A percentile compares a stretch with the other conserved stretches of the same genome.
Conservation (phyloP, 371 early-diverging fungal genomes). For the Rhizopus sp. region DNA sequence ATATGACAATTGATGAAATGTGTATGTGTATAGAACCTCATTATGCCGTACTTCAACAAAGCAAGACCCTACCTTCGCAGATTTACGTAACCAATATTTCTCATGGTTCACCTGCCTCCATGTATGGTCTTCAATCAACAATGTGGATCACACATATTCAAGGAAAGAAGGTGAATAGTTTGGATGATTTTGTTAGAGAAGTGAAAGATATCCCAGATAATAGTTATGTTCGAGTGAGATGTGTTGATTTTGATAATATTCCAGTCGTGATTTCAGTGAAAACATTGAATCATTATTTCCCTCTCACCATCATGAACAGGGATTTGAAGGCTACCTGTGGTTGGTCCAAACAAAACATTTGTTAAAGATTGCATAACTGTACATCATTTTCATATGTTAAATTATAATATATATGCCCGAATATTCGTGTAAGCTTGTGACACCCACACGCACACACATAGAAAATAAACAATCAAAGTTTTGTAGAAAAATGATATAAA, state of each 20-base stretch:
- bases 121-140: conserved; percentile 82
- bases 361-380: background rate
- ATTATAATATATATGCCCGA: background rate
- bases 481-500: background rate
- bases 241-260: conserved; percentile 79
- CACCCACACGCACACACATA: background rate
- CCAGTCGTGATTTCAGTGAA: conserved; percentile 81
- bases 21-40: conserved; percentile 68
- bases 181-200: conserved; percentile 65
- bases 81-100: conserved; percentile 76
- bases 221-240: conserved; percentile 82
- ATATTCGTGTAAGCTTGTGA: too few relatives aligned
- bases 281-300: conserved; percentile 80
- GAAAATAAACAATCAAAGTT: background rate
- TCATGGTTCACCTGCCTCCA: conserved; percentile 80
- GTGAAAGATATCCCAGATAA: conserved; percentile 69
- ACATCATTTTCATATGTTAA: background rate
- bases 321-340: background rate
- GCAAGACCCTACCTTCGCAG: conserved; percentile 67
- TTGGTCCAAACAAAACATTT: background rate
- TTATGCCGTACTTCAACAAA: conserved; percentile 80
- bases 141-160: conserved; percentile 82
- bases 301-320: conserved; percentile 50
- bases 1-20: background rate
- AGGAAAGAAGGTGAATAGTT: conserved; percentile 56